Conservation (phyloP, 768 basidiomycete species). For the Boletus vinaceobasis region DNA sequence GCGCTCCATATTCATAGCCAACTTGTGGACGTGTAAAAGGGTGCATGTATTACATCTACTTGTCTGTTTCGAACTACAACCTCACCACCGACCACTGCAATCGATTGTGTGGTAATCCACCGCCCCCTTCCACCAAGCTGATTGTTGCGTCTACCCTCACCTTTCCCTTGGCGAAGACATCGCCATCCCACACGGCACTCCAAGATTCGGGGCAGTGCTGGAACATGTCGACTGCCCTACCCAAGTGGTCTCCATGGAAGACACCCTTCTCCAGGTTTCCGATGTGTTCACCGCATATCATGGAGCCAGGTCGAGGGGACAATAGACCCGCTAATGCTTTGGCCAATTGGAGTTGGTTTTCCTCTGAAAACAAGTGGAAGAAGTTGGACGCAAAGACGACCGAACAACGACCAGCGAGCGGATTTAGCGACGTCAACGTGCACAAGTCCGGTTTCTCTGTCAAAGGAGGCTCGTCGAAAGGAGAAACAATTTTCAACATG, state of each 20-base stretch:
- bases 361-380: slow-evolving; percentile 39
- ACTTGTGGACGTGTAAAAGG: background rate
- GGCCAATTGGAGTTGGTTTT: slow-evolving; percentile 28
- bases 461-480: slow-evolving; percentile 26
- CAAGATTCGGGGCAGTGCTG: slow-evolving; percentile 35
- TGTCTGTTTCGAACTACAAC: slow-evolving; percentile 3
- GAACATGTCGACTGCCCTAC: slow-evolving; percentile 16
- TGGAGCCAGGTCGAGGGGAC: slow-evolving; percentile 28
- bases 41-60: no score
- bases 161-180: slow-evolving; percentile 25
- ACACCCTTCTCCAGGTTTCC: slow-evolving; percentile 10
- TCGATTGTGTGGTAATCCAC: background rate
- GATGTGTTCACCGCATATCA: slow-evolving; percentile 30
- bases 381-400: slow-evolving; percentile 49
- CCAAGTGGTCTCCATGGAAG: background rate
- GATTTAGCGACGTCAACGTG: slow-evolving; percentile 42
- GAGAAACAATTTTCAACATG: slow-evolving; percentile 36
- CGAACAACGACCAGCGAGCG: slow-evolving; percentile 46
- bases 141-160: slow-evolving; percentile 12
- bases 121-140: background rate
- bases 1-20: no score
- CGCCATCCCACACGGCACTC: slow-evolving; percentile 37
- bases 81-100: slow-evolving; percentile 27
- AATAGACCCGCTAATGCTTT: slow-evolving; percentile 27
- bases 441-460: slow-evolving; percentile 27